phyloP scores from a whole-genome alignment of 352 stramenopile species.

The Globisporangium sylvaticum region DNA sequence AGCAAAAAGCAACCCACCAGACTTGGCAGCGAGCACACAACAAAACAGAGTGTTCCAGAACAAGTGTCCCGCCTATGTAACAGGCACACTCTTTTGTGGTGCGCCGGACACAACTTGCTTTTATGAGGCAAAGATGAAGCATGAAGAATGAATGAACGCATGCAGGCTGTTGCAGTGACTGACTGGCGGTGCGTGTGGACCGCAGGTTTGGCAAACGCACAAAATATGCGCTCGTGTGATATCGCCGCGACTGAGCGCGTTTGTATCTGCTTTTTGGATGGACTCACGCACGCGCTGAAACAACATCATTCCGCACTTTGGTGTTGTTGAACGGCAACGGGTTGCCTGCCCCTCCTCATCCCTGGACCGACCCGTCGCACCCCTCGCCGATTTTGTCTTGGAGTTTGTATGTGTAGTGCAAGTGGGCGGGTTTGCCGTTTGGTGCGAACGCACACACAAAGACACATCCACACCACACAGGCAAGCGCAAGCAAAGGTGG shows the following conservation, averaged over 20 bases:
- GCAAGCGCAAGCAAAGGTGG: slow-evolving; percentile 14
- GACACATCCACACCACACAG: background rate
- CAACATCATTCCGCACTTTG: too few relatives aligned
- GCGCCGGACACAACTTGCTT: background rate
- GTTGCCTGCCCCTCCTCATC: too few relatives aligned
- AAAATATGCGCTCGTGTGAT: too few relatives aligned
- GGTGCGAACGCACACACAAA: slow-evolving; percentile 1
- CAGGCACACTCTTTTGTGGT: background rate
- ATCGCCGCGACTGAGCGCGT: too few relatives aligned
- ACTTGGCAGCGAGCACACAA: background rate
- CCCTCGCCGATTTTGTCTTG: slow-evolving; percentile 3
- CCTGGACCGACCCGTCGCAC: background rate
- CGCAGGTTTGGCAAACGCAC: too few relatives aligned
- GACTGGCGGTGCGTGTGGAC: too few relatives aligned
- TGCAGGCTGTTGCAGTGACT: too few relatives aligned
- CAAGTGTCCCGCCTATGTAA: slow-evolving; percentile 4
- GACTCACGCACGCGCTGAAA: too few relatives aligned
- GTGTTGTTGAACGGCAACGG: too few relatives aligned
- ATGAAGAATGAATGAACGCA: background rate
- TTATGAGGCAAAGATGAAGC: background rate
- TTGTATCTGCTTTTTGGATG: too few relatives aligned
- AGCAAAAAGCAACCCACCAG: background rate
- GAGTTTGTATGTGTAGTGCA: background rate
- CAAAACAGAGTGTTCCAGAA: slow-evolving; percentile 17
- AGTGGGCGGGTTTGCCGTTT: slow-evolving; percentile 2